Conservation (phyloP, 306 rosid species). For the Lathyrus sativus region DNA sequence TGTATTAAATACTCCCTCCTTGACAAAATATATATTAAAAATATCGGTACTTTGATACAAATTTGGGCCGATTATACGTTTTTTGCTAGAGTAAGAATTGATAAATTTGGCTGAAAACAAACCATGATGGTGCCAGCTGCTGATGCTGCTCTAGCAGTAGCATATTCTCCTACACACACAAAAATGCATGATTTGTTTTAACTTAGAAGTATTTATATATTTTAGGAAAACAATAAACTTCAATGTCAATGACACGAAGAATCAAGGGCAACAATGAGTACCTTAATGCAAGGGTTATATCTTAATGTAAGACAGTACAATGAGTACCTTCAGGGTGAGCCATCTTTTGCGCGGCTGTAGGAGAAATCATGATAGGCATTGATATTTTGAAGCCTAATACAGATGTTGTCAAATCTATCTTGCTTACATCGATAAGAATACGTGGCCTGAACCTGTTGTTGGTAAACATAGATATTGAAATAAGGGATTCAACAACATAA, state of each 20-base stretch:
- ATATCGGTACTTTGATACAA: neutral
- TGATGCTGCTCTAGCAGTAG: constrained; percentile 20
- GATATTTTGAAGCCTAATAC: constrained; percentile 7
- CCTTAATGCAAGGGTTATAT: neutral
- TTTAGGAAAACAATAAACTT: neutral
- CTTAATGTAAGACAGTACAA: neutral
- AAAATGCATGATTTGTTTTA: constrained; percentile 11
- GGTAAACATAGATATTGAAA: neutral
- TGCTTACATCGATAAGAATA: constrained; percentile 56
- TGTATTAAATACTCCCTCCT: neutral
- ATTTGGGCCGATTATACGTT: neutral
- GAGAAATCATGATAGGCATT: constrained; percentile 27
- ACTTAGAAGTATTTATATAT: neutral
- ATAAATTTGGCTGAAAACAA: neutral
- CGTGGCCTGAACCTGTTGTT: neutral
- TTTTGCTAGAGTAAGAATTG: too few relatives aligned
- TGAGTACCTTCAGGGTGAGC: constrained; percentile 24
- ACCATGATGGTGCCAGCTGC: constrained; percentile 20
- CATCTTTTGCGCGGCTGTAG: constrained; percentile 80
- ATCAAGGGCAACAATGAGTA: neutral
- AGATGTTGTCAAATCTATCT: constrained; percentile 53
- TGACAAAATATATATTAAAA: too few relatives aligned
- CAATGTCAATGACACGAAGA: constrained; percentile 26
- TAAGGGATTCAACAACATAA: constrained; percentile 14
- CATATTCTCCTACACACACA: neutral